Evolutionary conservation across 75 land plant genomes (phyloP).

Genomic region (Cupressus sempervirens): DNA sequence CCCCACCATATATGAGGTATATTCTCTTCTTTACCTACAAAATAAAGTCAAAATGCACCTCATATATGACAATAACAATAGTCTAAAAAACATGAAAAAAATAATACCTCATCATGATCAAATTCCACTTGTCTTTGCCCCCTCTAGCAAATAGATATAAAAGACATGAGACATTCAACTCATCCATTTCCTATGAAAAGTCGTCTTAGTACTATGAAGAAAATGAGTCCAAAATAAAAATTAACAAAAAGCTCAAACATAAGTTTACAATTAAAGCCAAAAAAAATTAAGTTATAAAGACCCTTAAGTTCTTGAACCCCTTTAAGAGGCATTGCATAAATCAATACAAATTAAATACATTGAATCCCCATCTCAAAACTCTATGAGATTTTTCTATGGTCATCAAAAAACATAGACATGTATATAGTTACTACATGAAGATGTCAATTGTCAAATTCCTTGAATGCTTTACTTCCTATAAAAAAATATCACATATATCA

Average conservation of each 20-base stretch:
- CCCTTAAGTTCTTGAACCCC: not conserved
- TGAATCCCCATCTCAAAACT: not conserved
- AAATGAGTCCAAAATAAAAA: not conserved
- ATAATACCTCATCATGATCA: not conserved
- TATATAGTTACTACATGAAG: not conserved
- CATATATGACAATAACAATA: not conserved
- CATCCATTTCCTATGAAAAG: not conserved
- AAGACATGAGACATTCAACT: not conserved
- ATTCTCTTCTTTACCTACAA: constrained; percentile 67
- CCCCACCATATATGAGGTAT: constrained; percentile 90
- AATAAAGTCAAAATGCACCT: not conserved
- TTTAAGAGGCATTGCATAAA: not conserved
- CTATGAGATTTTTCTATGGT: not conserved
- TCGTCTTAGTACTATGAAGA: not conserved
- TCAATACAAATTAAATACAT: not conserved
- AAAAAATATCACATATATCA: not conserved
- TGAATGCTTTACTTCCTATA: not conserved
- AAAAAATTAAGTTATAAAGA: not conserved
- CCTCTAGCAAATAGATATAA: not conserved
- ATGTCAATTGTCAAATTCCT: not conserved
- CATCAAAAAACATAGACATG: not conserved
- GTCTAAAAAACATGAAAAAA: not conserved
- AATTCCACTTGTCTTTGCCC: not conserved
- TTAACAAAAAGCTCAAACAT: not conserved
- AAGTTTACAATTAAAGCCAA: not conserved